Conservation (phyloP, 108 stramenopile species). For the Nitzschia sp. region DNA sequence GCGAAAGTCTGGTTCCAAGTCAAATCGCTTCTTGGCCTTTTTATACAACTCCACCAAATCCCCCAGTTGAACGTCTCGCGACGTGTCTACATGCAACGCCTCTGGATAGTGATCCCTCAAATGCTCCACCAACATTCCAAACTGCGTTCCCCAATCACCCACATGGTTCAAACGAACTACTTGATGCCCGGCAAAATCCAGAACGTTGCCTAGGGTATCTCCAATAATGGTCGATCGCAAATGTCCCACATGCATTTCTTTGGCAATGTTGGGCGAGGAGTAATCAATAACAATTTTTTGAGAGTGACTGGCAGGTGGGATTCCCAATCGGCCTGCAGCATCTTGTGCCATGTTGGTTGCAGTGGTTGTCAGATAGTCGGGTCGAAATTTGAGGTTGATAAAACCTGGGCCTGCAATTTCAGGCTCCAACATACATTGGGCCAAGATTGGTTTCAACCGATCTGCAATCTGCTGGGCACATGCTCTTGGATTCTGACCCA, state of each 20-base stretch:
- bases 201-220: constrained; percentile 89
- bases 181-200: constrained; percentile 90
- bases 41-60: constrained; percentile 95
- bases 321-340: constrained; percentile 57
- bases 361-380: constrained; percentile 65
- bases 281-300: constrained; percentile 93
- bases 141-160: constrained; percentile 99
- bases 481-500: constrained; percentile 61
- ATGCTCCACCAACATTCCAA: constrained; percentile 98
- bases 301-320: constrained; percentile 34
- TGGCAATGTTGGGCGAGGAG: constrained; percentile 98
- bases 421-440: constrained; percentile 72
- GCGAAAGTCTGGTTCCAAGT: constrained; percentile 90
- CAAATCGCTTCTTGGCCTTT: constrained; percentile 91
- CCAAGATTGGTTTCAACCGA: constrained; percentile 57
- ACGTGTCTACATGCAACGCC: constrained; percentile 66
- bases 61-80: constrained; percentile 75
- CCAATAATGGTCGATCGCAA: constrained; percentile 98
- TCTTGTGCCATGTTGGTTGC: constrained; percentile 62
- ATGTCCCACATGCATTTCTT: constrained; percentile 99
- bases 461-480: constrained; percentile 74
- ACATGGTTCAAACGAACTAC: constrained; percentile 96
- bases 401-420: constrained; percentile 92
- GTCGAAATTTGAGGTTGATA: constrained; percentile 86
- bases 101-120: constrained; percentile 92